Percentiles rank a stretch among this genome's conserved stretches.
phyloP scores from a whole-genome alignment of 108 stramenopile genomes.

The Stephanodiscus triporus region DNA sequence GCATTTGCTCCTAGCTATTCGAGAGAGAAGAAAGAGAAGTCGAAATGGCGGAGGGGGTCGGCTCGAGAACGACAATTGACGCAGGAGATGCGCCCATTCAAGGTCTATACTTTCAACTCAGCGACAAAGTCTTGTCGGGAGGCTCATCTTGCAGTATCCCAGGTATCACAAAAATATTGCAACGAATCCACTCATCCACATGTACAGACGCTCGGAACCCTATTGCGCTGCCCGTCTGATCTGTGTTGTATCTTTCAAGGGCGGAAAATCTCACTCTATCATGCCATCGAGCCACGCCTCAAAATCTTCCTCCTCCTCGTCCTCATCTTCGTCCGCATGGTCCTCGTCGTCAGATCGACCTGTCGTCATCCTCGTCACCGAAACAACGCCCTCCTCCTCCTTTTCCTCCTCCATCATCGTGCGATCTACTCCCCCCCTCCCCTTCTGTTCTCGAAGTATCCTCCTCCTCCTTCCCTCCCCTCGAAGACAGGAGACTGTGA shows the following conservation, averaged over 20 bases:
- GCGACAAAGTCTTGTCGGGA: no score
- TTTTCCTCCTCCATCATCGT: background rate
- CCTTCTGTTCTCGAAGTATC: background rate
- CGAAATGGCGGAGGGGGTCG: no score
- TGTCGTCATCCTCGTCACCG: background rate
- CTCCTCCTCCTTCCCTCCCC: background rate
- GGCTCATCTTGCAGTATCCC: no score
- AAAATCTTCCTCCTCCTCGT: constrained; percentile 32
- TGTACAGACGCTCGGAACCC: constrained; percentile 37
- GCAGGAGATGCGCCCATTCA: no score
- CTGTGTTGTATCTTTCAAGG: constrained; percentile 78
- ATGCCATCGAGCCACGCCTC: constrained; percentile 45
- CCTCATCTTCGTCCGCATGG: background rate
- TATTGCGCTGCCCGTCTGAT: constrained; percentile 66
- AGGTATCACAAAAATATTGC: constrained; percentile 7
- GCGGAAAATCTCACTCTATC: constrained; percentile 22
- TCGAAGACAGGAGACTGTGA: no score
- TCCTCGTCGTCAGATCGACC: background rate
- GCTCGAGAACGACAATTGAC: no score
- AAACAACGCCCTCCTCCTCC: background rate
- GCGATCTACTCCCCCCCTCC: background rate
- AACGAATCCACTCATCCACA: constrained; percentile 26
- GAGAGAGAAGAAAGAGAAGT: no score
- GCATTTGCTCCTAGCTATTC: constrained; percentile 67
- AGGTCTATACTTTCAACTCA: no score